These are phyloP conservation scores for Aureobasidium lini DNA, from an alignment of 2,329 filamentous ascomycete genomes.

Conservation along the genomic window DNA sequence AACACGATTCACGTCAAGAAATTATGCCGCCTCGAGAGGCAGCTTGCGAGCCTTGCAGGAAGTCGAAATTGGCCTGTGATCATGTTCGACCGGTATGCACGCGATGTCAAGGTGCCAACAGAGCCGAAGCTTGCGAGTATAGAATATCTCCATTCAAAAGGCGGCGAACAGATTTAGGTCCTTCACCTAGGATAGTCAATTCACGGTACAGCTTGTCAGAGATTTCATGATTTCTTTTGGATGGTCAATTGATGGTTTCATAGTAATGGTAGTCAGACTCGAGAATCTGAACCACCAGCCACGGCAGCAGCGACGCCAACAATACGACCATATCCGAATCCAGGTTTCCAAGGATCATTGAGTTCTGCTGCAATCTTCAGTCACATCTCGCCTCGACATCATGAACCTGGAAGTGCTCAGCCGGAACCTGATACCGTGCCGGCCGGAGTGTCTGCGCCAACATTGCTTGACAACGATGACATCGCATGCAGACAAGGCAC, in stretches of 20 bases:
- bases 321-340: slow-evolving; percentile 26
- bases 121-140: slow-evolving; percentile 21
- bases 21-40: slow-evolving; percentile 14
- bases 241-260: neutral
- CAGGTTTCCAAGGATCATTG: slow-evolving; percentile 27
- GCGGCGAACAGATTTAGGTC: slow-evolving; percentile 12
- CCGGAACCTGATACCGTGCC: slow-evolving; percentile 15
- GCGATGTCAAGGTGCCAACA: slow-evolving; percentile 21
- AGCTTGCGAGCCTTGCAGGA: slow-evolving; percentile 26
- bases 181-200: neutral
- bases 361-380: slow-evolving; percentile 28
- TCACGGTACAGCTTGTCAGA: neutral
- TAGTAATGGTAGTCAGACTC: slow-evolving; percentile 11
- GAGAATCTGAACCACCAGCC: slow-evolving; percentile 7
- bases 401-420: neutral
- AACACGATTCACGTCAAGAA: neutral
- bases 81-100: slow-evolving; percentile 23
- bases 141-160: slow-evolving; percentile 25
- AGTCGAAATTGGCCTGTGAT: slow-evolving; percentile 25
- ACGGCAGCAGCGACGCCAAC: slow-evolving; percentile 13
- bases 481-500: slow-evolving; percentile 17
- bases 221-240: neutral
- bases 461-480: slow-evolving; percentile 17
- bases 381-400: slow-evolving; percentile 19
- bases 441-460: neutral